A percentile compares a stretch with the other conserved stretches of the same genome.
phyloP scores from a whole-genome alignment of 1,284 basidiomycete species.

The Heliocybe sulcata region DNA sequence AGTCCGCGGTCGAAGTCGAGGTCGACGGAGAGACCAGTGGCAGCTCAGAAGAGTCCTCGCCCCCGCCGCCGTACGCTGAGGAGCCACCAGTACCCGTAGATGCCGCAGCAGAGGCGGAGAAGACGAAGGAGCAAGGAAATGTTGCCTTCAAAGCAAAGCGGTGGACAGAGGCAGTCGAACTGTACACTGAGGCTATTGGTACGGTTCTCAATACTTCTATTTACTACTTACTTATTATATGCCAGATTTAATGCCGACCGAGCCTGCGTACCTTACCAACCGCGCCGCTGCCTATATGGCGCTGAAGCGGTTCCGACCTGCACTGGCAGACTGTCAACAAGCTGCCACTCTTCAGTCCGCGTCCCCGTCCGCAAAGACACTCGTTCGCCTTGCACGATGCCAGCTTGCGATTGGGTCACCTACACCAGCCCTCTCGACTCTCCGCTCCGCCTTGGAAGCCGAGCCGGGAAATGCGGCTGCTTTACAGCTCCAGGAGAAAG shows the following conservation, averaged over 20 bases:
- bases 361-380: constrained; percentile 50
- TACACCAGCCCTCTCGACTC: constrained; percentile 53
- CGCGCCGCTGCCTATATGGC: constrained; percentile 84
- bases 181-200: constrained; percentile 73
- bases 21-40: neutral
- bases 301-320: constrained; percentile 66
- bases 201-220: constrained; percentile 10
- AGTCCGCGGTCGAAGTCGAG: neutral
- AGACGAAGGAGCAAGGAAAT: constrained; percentile 70
- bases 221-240: neutral
- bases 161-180: constrained; percentile 67
- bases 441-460: constrained; percentile 45
- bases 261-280: constrained; percentile 78
- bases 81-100: neutral
- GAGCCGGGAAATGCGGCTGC: constrained; percentile 54
- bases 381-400: constrained; percentile 74
- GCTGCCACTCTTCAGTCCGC: constrained; percentile 61
- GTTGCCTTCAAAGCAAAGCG: constrained; percentile 60
- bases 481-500: constrained; percentile 50
- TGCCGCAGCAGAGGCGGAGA: constrained; percentile 35
- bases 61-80: neutral
- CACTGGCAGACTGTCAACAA: constrained; percentile 73
- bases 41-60: constrained; percentile 1
- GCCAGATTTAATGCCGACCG: constrained; percentile 55
- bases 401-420: constrained; percentile 71